Percentiles rank a stretch among this genome's conserved stretches.
Conservation (phyloP, 2,329 filamentous ascomycete species). For the Paraphaeosphaeria sporulosa region DNA sequence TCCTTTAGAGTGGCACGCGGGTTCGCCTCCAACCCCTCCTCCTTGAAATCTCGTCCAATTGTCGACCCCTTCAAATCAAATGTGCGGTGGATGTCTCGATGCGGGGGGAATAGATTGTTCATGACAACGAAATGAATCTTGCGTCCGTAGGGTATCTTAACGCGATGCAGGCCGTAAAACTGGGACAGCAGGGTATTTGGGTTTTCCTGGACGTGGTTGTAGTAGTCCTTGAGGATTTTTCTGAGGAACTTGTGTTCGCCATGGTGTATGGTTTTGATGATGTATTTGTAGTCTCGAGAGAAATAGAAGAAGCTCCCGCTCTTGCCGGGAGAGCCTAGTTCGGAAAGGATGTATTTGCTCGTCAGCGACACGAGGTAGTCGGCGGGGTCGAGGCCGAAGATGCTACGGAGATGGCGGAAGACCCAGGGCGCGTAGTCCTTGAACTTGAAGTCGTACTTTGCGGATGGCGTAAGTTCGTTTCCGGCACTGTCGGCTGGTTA, state of each 20-base stretch:
- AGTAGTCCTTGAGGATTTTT: slow-evolving; percentile 89
- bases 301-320: slow-evolving; percentile 99
- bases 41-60: slow-evolving; percentile 87
- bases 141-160: slow-evolving; percentile 97
- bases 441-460: slow-evolving; percentile 99
- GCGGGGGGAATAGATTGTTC: slow-evolving; percentile 98
- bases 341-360: slow-evolving; percentile 97
- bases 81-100: slow-evolving; percentile 95
- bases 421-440: slow-evolving; percentile 99
- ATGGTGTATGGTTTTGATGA: slow-evolving; percentile 99
- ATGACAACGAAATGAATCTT: slow-evolving; percentile 99
- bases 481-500: slow-evolving; percentile 71
- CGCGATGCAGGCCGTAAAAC: slow-evolving; percentile 95
- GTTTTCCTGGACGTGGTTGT: slow-evolving; percentile 88
- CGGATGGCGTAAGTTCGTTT: slow-evolving; percentile 95
- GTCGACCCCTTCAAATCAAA: slow-evolving; percentile 98
- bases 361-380: slow-evolving; percentile 98
- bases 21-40: slow-evolving; percentile 87
- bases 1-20: slow-evolving; percentile 94
- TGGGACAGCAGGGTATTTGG: slow-evolving; percentile 97
- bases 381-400: slow-evolving; percentile 91
- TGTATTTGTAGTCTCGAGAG: slow-evolving; percentile 99
- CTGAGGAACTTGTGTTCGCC: slow-evolving; percentile 88
- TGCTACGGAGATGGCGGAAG: slow-evolving; percentile 86
- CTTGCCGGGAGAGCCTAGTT: slow-evolving; percentile 95